phyloP scores from a whole-genome alignment of 768 basidiomycete species.

The Suillus clintonianus region DNA sequence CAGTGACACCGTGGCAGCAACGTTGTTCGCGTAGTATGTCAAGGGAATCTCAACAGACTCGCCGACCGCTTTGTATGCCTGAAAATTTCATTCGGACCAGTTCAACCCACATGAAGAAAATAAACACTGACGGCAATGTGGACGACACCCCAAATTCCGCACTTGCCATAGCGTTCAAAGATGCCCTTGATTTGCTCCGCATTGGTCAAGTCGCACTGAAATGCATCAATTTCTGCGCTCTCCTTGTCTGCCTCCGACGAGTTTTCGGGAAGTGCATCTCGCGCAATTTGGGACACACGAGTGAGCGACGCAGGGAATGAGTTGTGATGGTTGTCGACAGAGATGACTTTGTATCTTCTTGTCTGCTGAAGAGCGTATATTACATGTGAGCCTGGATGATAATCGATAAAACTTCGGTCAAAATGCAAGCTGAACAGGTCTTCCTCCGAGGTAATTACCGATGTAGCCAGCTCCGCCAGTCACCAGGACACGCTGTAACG shows the following conservation, averaged over 20 bases:
- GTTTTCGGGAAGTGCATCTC: conserved; percentile 64
- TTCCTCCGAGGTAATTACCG: conserved; percentile 45
- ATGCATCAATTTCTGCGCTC: conserved; percentile 70
- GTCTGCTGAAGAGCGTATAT: conserved; percentile 85
- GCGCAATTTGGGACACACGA: conserved; percentile 80
- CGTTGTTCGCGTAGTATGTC: conserved; percentile 94
- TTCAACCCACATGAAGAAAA: not conserved
- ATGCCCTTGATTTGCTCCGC: conserved; percentile 71
- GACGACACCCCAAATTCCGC: conserved; percentile 94
- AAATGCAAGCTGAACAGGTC: conserved; percentile 7
- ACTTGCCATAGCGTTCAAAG: conserved; percentile 83
- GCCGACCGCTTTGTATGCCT: conserved; percentile 98
- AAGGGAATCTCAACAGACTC: conserved; percentile 93
- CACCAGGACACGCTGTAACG: conserved; percentile 60
- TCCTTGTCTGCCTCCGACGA: conserved; percentile 69
- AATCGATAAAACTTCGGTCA: conserved; percentile 9
- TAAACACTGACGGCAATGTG: conserved; percentile 81
- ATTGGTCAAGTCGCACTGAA: conserved; percentile 74
- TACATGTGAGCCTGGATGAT: conserved; percentile 81
- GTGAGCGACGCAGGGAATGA: conserved; percentile 75
- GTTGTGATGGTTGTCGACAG: conserved; percentile 95
- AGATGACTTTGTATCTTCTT: conserved; percentile 87
- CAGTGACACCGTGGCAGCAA: conserved; percentile 82
- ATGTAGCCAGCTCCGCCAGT: conserved; percentile 91
- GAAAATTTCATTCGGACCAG: conserved; percentile 7